Evolutionary conservation across 768 basidiomycete species (phyloP).

Genomic region (Macrolepiota dolichaula): DNA sequence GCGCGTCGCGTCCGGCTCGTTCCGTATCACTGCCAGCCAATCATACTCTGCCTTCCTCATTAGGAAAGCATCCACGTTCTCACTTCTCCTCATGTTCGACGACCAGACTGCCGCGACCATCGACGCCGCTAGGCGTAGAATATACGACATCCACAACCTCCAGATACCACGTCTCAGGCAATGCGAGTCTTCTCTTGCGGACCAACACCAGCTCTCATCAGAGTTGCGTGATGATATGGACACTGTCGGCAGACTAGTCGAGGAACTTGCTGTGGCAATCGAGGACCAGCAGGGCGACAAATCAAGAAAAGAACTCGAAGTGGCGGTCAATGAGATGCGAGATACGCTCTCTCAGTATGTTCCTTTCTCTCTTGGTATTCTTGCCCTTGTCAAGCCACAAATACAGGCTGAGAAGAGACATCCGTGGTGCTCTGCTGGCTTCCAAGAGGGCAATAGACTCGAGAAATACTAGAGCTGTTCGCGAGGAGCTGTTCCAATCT

Average conservation of each 20-base stretch:
- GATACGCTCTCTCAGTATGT: constrained; percentile 48
- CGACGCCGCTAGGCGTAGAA: constrained; percentile 5
- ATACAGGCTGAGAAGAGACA: constrained; percentile 56
- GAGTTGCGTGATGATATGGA: constrained; percentile 80
- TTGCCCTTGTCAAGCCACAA: background rate
- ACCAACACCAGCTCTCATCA: constrained; percentile 71
- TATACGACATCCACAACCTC: constrained; percentile 4
- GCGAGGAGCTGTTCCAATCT: constrained; percentile 67
- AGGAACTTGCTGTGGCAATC: constrained; percentile 67
- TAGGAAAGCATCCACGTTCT: constrained; percentile 1
- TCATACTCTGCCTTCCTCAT: constrained; percentile 23
- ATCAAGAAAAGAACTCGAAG: constrained; percentile 44
- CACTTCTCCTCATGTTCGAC: constrained; percentile 11
- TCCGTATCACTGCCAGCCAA: constrained; percentile 38
- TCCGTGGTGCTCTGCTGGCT: constrained; percentile 62
- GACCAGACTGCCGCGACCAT: constrained; percentile 4
- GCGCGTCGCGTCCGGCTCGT: constrained; percentile 24
- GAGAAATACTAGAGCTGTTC: constrained; percentile 44
- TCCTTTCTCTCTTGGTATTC: background rate
- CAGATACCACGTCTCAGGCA: constrained; percentile 72
- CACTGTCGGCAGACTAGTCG: constrained; percentile 56
- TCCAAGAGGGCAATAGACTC: constrained; percentile 77
- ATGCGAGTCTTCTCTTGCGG: constrained; percentile 55
- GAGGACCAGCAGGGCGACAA: constrained; percentile 68
- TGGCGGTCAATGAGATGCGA: constrained; percentile 46